Conservation (phyloP, 1,139 yeast genomes). For the Geotrichum siamense region DNA sequence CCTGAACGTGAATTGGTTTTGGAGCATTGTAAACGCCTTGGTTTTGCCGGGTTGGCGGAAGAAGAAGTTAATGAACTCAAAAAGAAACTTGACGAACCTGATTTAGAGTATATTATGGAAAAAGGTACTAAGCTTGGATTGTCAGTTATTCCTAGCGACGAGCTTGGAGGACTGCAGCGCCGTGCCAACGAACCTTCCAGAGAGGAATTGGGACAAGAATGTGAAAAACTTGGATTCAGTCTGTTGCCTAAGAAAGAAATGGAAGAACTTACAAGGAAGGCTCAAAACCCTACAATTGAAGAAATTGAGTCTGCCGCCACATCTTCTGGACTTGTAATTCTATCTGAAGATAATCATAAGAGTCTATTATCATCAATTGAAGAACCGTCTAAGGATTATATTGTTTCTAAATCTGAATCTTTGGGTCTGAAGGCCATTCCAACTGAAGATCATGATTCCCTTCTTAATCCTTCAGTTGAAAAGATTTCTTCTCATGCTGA, state of each 20-base stretch:
- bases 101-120: slow-evolving; percentile 31
- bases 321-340: slow-evolving; percentile 18
- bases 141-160: slow-evolving; percentile 12
- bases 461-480: slow-evolving; percentile 34
- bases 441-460: slow-evolving; percentile 26
- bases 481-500: slow-evolving; percentile 33
- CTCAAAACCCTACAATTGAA: slow-evolving; percentile 19
- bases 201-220: slow-evolving; percentile 38
- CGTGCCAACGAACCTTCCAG: slow-evolving; percentile 25
- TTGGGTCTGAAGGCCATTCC: slow-evolving; percentile 21
- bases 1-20: slow-evolving; percentile 27
- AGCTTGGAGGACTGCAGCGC: slow-evolving; percentile 19
- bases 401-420: slow-evolving; percentile 33
- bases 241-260: too few species aligned
- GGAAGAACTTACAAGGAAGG: slow-evolving; percentile 12
- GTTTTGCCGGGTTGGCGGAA: slow-evolving; percentile 19
- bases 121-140: slow-evolving; percentile 3
- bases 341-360: slow-evolving; percentile 27
- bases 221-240: slow-evolving; percentile 23
- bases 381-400: slow-evolving; percentile 36
- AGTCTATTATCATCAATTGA: slow-evolving; percentile 28
- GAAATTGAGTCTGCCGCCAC: slow-evolving; percentile 19
- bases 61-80: not conserved
- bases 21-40: slow-evolving; percentile 27
- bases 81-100: slow-evolving; percentile 18